These are phyloP conservation scores for Cadophora malorum DNA, from an alignment of 2,329 filamentous ascomycete species.

Conservation along the genomic window DNA sequence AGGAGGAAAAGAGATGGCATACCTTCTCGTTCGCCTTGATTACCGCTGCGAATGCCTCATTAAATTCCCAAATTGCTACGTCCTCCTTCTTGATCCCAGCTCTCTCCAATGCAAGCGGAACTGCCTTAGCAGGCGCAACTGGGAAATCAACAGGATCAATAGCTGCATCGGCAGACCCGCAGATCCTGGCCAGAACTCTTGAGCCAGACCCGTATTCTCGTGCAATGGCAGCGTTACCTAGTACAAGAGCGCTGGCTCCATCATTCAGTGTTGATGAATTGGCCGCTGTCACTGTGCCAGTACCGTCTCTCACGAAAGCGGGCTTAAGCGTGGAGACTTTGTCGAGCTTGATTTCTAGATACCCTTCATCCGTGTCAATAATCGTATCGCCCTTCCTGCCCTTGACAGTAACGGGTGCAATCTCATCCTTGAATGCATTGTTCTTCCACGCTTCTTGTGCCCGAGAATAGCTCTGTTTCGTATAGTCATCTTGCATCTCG, in stretches of 20 bases:
- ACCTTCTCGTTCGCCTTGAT: conserved; percentile 94
- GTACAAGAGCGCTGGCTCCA: conserved; percentile 86
- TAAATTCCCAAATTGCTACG: conserved; percentile 96
- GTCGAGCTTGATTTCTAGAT: conserved; percentile 83
- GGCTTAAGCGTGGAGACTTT: conserved; percentile 89
- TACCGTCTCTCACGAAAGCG: conserved; percentile 85
- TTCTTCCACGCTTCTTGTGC: conserved; percentile 89
- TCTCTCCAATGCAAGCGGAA: conserved; percentile 85
- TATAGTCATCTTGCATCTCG: conserved; percentile 89
- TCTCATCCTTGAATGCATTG: conserved; percentile 85
- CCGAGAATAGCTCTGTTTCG: conserved; percentile 86
- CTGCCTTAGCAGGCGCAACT: conserved; percentile 88
- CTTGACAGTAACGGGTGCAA: conserved; percentile 85
- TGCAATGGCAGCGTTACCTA: conserved; percentile 82
- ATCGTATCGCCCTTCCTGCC: conserved; percentile 82
- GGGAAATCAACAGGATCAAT: conserved; percentile 94
- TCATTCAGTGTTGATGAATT: conserved; percentile 96
- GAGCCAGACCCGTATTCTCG: conserved; percentile 79
- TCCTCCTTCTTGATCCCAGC: conserved; percentile 92
- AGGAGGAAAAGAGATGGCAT: conserved; percentile 27
- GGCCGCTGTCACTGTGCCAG: conserved; percentile 90
- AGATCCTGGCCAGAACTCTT: conserved; percentile 85
- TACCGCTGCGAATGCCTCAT: conserved; percentile 95
- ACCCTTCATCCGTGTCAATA: conserved; percentile 86
- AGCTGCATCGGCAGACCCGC: conserved; percentile 86